Conservation (phyloP, 2,329 filamentous ascomycete genomes). For the Xenosphaeropsis pyriputrescens region DNA sequence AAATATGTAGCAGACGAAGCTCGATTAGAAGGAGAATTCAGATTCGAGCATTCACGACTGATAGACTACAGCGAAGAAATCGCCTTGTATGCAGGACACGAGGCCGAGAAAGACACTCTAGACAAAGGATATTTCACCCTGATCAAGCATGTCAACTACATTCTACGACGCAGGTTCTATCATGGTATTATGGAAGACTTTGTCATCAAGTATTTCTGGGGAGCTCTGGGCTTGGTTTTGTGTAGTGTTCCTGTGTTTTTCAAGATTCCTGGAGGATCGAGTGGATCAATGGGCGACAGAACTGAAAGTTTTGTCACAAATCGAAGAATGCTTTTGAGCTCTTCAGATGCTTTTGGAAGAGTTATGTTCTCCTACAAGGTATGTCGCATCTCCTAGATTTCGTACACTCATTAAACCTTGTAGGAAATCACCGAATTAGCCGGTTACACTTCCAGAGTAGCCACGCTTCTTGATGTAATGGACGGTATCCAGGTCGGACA, state of each 20-base stretch:
- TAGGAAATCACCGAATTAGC: slow-evolving; percentile 84
- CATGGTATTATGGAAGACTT: slow-evolving; percentile 99
- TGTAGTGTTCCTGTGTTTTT: slow-evolving; percentile 96
- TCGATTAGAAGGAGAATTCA: slow-evolving; percentile 84
- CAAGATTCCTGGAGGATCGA: slow-evolving; percentile 58
- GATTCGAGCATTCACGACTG: slow-evolving; percentile 84
- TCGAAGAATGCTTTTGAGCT: slow-evolving; percentile 76
- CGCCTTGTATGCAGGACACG: slow-evolving; percentile 80
- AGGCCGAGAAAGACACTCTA: slow-evolving; percentile 87
- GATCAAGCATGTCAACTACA: slow-evolving; percentile 96
- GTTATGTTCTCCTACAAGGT: slow-evolving; percentile 91
- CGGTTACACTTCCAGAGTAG: slow-evolving; percentile 86
- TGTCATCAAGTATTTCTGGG: slow-evolving; percentile 99
- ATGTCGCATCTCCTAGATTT: background rate
- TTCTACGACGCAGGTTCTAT: slow-evolving; percentile 78
- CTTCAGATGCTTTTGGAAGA: slow-evolving; percentile 88
- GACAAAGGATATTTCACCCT: slow-evolving; percentile 98
- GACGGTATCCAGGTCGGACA: slow-evolving; percentile 79
- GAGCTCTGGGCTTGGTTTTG: slow-evolving; percentile 75
- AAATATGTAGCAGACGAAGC: slow-evolving; percentile 97
- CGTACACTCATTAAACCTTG: background rate
- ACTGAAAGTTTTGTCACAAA: slow-evolving; percentile 84
- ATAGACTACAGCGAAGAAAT: slow-evolving; percentile 96
- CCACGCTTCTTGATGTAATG: slow-evolving; percentile 83
- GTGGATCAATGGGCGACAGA: slow-evolving; percentile 49